These are phyloP conservation scores for Hanseniaspora lindneri DNA, from an alignment of 805 yeast genomes.

Conservation along the genomic window DNA sequence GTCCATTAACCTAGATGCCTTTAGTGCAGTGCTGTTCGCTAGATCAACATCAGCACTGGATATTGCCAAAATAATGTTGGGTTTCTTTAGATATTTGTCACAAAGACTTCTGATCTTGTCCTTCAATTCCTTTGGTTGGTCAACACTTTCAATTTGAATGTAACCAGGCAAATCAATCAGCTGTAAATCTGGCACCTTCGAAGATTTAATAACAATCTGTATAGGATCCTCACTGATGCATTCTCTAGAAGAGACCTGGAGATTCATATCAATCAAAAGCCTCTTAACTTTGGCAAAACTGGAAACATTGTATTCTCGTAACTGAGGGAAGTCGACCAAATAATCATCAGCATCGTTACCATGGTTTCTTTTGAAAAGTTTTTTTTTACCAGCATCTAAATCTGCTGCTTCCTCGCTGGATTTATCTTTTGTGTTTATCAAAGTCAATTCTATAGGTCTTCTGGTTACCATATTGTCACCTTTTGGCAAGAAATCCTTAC, in stretches of 20 bases:
- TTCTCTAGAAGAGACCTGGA: slow-evolving; percentile 79
- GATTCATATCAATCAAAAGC: slow-evolving; percentile 73
- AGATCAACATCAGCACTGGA: slow-evolving; percentile 96
- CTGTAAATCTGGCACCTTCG: slow-evolving; percentile 82
- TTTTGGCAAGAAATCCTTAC: slow-evolving; percentile 94
- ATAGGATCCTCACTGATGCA: slow-evolving; percentile 91
- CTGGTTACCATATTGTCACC: slow-evolving; percentile 98
- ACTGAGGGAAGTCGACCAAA: slow-evolving; percentile 85
- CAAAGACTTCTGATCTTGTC: slow-evolving; percentile 68
- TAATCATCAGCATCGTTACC: slow-evolving; percentile 54
- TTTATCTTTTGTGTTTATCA: slow-evolving; percentile 50
- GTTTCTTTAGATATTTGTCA: slow-evolving; percentile 73
- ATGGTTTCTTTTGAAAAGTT: too few species aligned
- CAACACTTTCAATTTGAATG: slow-evolving; percentile 92
- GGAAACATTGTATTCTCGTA: slow-evolving; percentile 67
- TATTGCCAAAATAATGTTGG: slow-evolving; percentile 89
- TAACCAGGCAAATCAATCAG: slow-evolving; percentile 95
- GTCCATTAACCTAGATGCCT: slow-evolving; percentile 81
- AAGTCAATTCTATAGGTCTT: slow-evolving; percentile 89
- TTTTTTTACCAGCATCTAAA: not conserved
- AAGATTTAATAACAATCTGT: slow-evolving; percentile 80
- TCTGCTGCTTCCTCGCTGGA: not conserved
- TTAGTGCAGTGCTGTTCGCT: slow-evolving; percentile 87
- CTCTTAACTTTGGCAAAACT: slow-evolving; percentile 84
- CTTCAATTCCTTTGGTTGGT: slow-evolving; percentile 80